Evolutionary conservation across 331 rosid genomes (phyloP), one percentile per base, ranked within the genome.

Genomic region (Acacia concinna): DNA sequence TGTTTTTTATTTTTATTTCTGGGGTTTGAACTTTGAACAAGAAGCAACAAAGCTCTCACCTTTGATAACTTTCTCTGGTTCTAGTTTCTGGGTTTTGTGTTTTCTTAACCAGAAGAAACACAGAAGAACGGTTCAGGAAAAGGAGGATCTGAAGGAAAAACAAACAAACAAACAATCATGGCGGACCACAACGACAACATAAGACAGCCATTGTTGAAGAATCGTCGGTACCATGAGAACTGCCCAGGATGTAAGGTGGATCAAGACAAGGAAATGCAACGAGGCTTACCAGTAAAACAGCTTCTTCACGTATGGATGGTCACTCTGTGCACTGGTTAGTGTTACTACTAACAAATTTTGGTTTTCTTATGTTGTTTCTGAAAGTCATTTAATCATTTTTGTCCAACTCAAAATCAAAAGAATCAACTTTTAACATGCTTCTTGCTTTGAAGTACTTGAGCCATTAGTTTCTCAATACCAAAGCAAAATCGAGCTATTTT

Each of bases 181-280:
- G 82, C 73, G 40, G 82, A 70, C 11, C 62, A 10, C n/a, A 27
- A 64, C 14, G 17, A 8, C 3, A 14, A 60, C 2, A 57, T 31
- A 15, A 30, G 20, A 30, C 67, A 76, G 10, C 38, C 83, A 2
- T 68, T 86, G 75, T 44, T 86, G 81, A 80, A 68, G 69, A 80
- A 80, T 52, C 37, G 77, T 62, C 30, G 37, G 0, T 86, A 86
- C 32, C 64, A 67, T 63, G 81, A 86, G 34, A 77, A 86, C 71
- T 86, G 89, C 46, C 85, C 89, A 1, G 89, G 87, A 8, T 86
- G 89, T 60, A 77, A 86, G 31, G 87, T 80, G 32, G 87, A 86
- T 2, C 68, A 73, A 76, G 67, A 79, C 10, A 86, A 86, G 70
- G 85, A 80, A 28, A 44, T 34, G 38, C 40, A 71, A 0, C 35